Evolutionary conservation across 2,329 filamentous ascomycete species (phyloP).

Genomic region (Curvularia eragrostidis): DNA sequence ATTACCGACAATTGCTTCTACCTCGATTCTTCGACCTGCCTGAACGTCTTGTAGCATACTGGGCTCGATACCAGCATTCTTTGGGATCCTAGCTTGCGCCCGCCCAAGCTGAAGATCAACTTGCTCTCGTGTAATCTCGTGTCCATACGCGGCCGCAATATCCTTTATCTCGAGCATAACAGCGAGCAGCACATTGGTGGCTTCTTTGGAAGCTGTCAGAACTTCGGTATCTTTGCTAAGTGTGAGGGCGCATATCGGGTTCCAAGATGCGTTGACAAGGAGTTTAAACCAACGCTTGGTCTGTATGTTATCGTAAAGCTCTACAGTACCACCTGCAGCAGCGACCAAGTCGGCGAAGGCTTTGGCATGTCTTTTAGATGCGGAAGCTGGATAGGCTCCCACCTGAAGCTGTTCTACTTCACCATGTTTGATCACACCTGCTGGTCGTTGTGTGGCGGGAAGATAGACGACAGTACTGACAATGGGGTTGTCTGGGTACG

Average conservation of each 20-base stretch:
- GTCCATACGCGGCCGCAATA: conserved; percentile 52
- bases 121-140: conserved; percentile 48
- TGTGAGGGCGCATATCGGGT: conserved; percentile 65
- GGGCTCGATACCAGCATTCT: conserved; percentile 53
- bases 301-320: conserved; percentile 63
- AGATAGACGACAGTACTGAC: conserved; percentile 64
- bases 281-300: conserved; percentile 66
- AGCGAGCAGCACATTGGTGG: conserved; percentile 47
- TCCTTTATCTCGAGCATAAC: conserved; percentile 57
- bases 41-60: conserved; percentile 60
- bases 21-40: conserved; percentile 53
- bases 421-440: conserved; percentile 57
- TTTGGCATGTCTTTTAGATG: conserved; percentile 22
- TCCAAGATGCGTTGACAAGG: conserved; percentile 67
- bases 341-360: conserved; percentile 54
- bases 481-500: conserved; percentile 61
- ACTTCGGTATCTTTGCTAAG: conserved; percentile 61
- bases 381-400: conserved; percentile 56
- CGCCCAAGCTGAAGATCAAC: conserved; percentile 50
- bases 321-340: conserved; percentile 55
- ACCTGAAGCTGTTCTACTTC: conserved; percentile 59
- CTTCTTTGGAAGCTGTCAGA: conserved; percentile 51
- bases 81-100: conserved; percentile 47
- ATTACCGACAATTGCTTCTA: conserved; percentile 60
- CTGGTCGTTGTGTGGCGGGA: conserved; percentile 58